Conservation (phyloP, 495 filamentous ascomycete species). For the Cetradonia linearis region DNA sequence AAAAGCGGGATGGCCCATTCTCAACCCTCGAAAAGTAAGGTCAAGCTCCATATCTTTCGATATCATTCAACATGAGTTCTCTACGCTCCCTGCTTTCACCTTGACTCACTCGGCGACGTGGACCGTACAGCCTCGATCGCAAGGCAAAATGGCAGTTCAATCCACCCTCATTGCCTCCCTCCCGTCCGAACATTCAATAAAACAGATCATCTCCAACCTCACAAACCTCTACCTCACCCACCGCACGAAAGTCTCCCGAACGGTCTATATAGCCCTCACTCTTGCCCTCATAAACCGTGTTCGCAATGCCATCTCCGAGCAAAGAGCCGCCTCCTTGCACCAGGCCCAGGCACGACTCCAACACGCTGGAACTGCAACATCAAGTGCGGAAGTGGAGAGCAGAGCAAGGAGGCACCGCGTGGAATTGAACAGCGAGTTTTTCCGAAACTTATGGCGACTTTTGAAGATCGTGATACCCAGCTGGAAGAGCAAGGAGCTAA, state of each 20-base stretch:
- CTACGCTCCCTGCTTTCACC: not conserved
- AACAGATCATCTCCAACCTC: constrained; percentile 60
- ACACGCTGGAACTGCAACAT: constrained; percentile 37
- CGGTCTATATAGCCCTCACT: constrained; percentile 85
- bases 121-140: not conserved
- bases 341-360: constrained; percentile 49
- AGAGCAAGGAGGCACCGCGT: constrained; percentile 62
- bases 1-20: not conserved
- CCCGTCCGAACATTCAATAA: constrained; percentile 59
- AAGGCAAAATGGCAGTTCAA: constrained; percentile 56
- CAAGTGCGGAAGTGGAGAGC: constrained; percentile 32
- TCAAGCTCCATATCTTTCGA: not conserved
- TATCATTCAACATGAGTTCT: not conserved
- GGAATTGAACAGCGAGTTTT: constrained; percentile 91
- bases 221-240: constrained; percentile 69
- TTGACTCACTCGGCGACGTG: not conserved
- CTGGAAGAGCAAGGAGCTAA: constrained; percentile 77
- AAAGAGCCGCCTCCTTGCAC: constrained; percentile 73
- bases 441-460: constrained; percentile 68
- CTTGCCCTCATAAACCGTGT: constrained; percentile 81
- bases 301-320: constrained; percentile 82
- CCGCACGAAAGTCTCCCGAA: constrained; percentile 81
- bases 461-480: constrained; percentile 82
- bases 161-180: constrained; percentile 58
- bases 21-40: not conserved